phyloP scores from a whole-genome alignment of 2,329 filamentous ascomycete genomes.

The Talaromyces pinophilus region DNA sequence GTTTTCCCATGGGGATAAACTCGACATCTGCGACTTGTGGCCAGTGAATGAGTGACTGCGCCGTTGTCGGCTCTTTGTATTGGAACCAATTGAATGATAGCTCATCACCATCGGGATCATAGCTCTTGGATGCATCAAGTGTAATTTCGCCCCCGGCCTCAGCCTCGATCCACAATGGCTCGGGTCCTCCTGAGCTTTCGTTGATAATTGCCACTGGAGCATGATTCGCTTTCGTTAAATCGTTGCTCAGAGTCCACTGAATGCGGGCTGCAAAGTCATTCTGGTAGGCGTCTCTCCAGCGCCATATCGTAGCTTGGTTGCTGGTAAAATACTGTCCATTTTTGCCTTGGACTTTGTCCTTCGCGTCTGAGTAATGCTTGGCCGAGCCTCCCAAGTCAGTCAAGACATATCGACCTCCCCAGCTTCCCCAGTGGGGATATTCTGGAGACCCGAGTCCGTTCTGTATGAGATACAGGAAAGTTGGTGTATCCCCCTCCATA shows the following conservation, averaged over 20 bases:
- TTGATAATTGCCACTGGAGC: neutral
- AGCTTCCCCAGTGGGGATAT: neutral
- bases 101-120: slow-evolving; percentile 4
- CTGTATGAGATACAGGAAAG: neutral
- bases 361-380: neutral
- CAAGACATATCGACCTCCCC: slow-evolving; percentile 3
- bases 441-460: neutral
- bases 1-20: neutral
- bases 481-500: neutral
- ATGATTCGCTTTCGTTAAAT: neutral
- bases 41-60: neutral
- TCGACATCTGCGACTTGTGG: neutral
- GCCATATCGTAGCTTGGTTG: neutral
- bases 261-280: neutral
- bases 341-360: neutral
- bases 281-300: neutral
- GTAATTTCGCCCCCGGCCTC: neutral
- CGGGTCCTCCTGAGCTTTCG: neutral
- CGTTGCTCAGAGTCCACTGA: neutral
- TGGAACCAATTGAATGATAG: slow-evolving; percentile 1
- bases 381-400: slow-evolving; percentile 1
- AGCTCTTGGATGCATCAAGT: neutral
- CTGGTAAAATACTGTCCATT: neutral
- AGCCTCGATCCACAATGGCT: neutral
- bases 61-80: neutral